Evolutionary conservation across 331 rosid genomes (phyloP).

Genomic region (Acacia pycnantha): DNA sequence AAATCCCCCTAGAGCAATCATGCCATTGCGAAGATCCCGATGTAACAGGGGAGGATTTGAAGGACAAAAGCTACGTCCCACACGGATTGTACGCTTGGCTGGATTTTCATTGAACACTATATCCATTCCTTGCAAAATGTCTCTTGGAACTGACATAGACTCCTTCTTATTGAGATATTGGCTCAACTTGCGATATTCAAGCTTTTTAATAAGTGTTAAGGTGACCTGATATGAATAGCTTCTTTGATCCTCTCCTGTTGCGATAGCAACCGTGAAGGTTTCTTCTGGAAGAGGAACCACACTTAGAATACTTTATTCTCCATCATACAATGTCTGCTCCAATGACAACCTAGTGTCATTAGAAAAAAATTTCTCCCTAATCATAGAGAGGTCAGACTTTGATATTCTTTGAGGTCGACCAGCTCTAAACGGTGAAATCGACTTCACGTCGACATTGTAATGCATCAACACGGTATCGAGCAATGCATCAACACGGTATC

Average conservation of each 20-base stretch:
- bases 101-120: too few relatives aligned
- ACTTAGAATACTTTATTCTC: constrained; percentile 68
- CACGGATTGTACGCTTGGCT: too few relatives aligned
- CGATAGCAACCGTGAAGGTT: constrained; percentile 45
- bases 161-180: constrained; percentile 52
- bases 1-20: too few relatives aligned
- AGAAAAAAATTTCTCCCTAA: constrained; percentile 52
- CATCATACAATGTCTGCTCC: constrained; percentile 61
- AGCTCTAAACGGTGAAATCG: too few relatives aligned
- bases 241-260: constrained; percentile 55
- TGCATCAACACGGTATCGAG: too few relatives aligned
- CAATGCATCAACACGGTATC: too few relatives aligned
- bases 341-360: constrained; percentile 45
- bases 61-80: too few relatives aligned
- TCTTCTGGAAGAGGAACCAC: constrained; percentile 58
- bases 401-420: too few relatives aligned
- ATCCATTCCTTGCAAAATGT: too few relatives aligned
- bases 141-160: constrained; percentile 49
- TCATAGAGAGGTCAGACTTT: constrained; percentile 47
- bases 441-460: too few relatives aligned
- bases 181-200: constrained; percentile 47
- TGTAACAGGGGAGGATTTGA: too few relatives aligned
- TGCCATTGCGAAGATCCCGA: too few relatives aligned
- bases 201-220: constrained; percentile 46
- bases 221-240: constrained; percentile 39